A percentile compares a stretch with the other conserved stretches of the same genome.
phyloP scores from a whole-genome alignment of 768 basidiomycete genomes.

The Mycena vulgaris region DNA sequence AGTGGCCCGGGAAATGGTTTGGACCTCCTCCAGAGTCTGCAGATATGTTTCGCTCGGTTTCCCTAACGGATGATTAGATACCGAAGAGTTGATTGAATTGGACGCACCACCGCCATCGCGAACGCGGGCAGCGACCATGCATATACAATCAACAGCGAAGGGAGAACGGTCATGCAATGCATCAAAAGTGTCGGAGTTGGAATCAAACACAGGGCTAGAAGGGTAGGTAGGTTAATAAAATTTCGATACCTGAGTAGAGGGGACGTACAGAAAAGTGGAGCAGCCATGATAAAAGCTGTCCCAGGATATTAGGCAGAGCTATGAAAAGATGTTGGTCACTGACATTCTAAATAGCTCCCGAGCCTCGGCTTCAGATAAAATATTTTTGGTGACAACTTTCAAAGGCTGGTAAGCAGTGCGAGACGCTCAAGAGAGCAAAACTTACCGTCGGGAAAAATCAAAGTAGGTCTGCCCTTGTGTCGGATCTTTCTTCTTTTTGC shows the following conservation, averaged over 20 bases:
- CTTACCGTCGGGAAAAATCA: slow-evolving; percentile 86
- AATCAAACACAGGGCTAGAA: slow-evolving; percentile 85
- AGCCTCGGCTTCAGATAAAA: slow-evolving; percentile 87
- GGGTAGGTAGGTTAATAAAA: slow-evolving; percentile 9
- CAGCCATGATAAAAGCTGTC: slow-evolving; percentile 93
- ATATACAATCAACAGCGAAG: slow-evolving; percentile 93
- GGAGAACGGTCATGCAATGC: slow-evolving; percentile 91
- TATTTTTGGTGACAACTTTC: slow-evolving; percentile 86
- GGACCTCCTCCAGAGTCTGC: slow-evolving; percentile 87
- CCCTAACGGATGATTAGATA: slow-evolving; percentile 58
- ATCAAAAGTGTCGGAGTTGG: slow-evolving; percentile 86
- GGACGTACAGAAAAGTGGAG: slow-evolving; percentile 79
- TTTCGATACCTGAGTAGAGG: slow-evolving; percentile 41
- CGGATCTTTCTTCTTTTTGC: slow-evolving; percentile 80
- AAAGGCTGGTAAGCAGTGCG: slow-evolving; percentile 26
- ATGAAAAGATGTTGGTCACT: slow-evolving; percentile 42
- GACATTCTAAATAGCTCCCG: slow-evolving; percentile 90
- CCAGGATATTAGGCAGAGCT: slow-evolving; percentile 32
- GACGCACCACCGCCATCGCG: slow-evolving; percentile 89
- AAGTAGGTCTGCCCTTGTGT: slow-evolving; percentile 69
- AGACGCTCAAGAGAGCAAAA: slow-evolving; percentile 24
- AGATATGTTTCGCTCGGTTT: slow-evolving; percentile 81
- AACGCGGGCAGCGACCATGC: slow-evolving; percentile 93
- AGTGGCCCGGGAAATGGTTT: slow-evolving; percentile 86
- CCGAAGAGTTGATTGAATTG: background rate